Evolutionary conservation across 148 eudicot species (phyloP), one percentile per base, ranked within the genome.

Genomic region (Vaccinium myrtillus): DNA sequence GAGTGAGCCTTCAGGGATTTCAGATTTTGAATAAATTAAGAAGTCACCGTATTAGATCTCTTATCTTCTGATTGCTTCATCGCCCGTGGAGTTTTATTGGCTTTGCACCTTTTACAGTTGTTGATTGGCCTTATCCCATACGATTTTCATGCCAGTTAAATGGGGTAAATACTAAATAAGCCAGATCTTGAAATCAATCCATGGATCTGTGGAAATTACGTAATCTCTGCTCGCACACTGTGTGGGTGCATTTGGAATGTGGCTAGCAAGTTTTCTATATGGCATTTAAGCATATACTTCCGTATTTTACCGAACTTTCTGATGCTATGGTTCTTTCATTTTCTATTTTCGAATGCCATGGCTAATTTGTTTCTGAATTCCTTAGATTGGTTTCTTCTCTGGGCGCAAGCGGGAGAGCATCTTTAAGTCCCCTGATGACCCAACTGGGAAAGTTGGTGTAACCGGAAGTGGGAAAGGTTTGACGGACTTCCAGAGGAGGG

Each of bases 381-480:
- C 21, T 9, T 71, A 97, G 99, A 92, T 91, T 82, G 99, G 99
- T 88, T 97, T 97, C 90, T 95, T 97, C 85, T 93, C 99, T 23
- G 98, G 99, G 77, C 90, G 99, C 73, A 97, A 97, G 89, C 82
- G 88, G 23, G 99, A 97, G 89, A 97, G 99, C 89, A 97, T 97
- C 55, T 97, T 97, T 85, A 97, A 97, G 84, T 97, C 99, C 85
- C 99, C 99, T 1, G 99, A 97, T 10, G 99, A 97, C 87, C 99
- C 99, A 39, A 84, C 76, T 58, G 98, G 99, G 77, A 97, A 97
- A 90, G 99, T 97, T 80, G 99, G 99, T 25, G 99, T 97, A 74
- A 94, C 96, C 3, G 99, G 99, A 86, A 97, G 99, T 78, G 99
- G 99, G 50, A 97, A 97, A 87, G 99, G 99, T 48, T 86, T 97